Percentiles rank a stretch among this genome's conserved stretches.
Evolutionary conservation across 1,139 yeast species (phyloP).

Genomic region (Taphrina deformans): DNA sequence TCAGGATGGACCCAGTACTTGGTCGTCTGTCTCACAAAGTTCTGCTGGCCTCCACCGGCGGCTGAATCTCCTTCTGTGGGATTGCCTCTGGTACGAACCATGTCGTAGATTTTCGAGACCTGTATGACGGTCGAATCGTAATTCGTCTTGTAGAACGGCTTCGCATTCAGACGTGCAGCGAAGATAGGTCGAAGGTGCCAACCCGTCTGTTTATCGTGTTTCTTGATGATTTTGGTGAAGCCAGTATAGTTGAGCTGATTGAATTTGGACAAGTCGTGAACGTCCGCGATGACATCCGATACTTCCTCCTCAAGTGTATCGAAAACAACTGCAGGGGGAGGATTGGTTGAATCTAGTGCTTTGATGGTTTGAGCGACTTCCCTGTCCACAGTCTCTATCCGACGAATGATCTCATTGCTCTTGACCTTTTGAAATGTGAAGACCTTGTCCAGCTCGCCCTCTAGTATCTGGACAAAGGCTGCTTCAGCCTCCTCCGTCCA

Average conservation of each 20-base stretch:
- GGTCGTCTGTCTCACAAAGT: conserved; percentile 96
- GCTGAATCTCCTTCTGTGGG: conserved; percentile 92
- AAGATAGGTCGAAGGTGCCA: conserved; percentile 86
- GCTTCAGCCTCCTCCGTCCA: conserved; percentile 76
- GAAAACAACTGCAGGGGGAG: conserved; percentile 73
- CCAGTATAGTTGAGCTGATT: conserved; percentile 92
- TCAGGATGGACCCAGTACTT: conserved; percentile 99
- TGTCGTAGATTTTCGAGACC: conserved; percentile 81
- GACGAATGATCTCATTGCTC: conserved; percentile 68
- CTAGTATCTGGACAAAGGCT: conserved; percentile 64
- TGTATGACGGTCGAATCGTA: conserved; percentile 86
- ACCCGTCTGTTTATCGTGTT: conserved; percentile 88
- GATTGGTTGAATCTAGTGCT: conserved; percentile 42
- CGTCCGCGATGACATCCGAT: conserved; percentile 92
- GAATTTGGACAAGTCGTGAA: conserved; percentile 92
- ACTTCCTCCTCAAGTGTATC: conserved; percentile 88
- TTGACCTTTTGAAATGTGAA: conserved; percentile 76
- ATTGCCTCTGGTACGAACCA: conserved; percentile 92
- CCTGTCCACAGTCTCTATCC: conserved; percentile 69
- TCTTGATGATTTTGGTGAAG: conserved; percentile 82
- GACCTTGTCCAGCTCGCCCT: conserved; percentile 77
- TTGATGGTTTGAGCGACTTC: conserved; percentile 60
- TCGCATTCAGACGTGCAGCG: conserved; percentile 85
- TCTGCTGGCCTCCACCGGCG: conserved; percentile 97
- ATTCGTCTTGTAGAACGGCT: conserved; percentile 93